These are phyloP conservation scores for Jacaranda mimosifolia DNA, from an alignment of 257 asterid species.

Conservation along the genomic window DNA sequence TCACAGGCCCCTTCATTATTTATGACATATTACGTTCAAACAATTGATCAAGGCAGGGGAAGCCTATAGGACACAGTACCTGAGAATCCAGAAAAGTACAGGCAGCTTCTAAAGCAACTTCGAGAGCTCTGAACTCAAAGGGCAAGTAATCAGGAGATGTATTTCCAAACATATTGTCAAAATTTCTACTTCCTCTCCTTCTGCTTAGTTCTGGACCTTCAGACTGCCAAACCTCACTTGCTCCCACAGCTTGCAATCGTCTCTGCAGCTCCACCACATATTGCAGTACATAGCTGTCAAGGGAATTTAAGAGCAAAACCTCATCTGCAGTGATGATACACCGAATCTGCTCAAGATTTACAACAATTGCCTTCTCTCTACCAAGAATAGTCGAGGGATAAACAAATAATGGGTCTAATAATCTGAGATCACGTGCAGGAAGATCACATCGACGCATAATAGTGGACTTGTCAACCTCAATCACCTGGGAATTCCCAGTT, in stretches of 20 bases:
- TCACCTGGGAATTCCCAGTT: conserved; percentile 84
- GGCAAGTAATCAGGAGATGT: conserved; percentile 96
- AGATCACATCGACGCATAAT: conserved; percentile 99
- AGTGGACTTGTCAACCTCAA: conserved; percentile 91
- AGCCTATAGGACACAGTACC: conserved; percentile 49
- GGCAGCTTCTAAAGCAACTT: conserved; percentile 98
- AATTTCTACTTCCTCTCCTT: conserved; percentile 79
- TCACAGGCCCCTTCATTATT: background rate
- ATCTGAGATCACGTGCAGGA: conserved; percentile 97
- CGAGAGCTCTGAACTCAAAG: conserved; percentile 98
- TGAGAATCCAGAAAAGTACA: conserved; percentile 95
- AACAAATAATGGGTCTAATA: conserved; percentile 92
- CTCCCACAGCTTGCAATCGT: conserved; percentile 79
- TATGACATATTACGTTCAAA: too few species aligned
- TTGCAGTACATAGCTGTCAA: conserved; percentile 90
- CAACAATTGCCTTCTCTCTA: conserved; percentile 97
- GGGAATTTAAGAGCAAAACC: conserved; percentile 86
- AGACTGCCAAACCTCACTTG: conserved; percentile 88
- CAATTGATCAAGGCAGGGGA: conserved; percentile 12
- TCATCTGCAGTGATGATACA: conserved; percentile 97
- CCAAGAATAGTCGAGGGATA: conserved; percentile 99
- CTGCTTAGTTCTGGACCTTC: conserved; percentile 64
- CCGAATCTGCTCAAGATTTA: conserved; percentile 98
- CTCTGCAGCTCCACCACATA: conserved; percentile 97
- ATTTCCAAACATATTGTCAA: conserved; percentile 70